Evolutionary conservation across 2,329 filamentous ascomycete species (phyloP), one percentile per base, ranked within the genome.

Genomic region (Alternaria sp.): DNA sequence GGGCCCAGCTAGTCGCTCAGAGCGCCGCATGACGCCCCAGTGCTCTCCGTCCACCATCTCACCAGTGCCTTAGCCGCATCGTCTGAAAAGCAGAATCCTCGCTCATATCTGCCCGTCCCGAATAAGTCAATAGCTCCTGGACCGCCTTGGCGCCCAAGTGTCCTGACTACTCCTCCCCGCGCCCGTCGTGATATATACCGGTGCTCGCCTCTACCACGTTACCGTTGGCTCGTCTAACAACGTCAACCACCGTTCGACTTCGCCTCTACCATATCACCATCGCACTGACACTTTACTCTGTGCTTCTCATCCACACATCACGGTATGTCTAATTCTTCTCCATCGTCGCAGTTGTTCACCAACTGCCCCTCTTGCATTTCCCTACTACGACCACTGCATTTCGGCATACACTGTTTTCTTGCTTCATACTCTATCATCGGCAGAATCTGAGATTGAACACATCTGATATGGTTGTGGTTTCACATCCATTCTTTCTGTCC

Each of bases 1-100:
- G 66, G 67, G 66, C 69, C 69, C 69, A 72, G 64, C 72, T 70
- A 69, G 65, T 62, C 56, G 62, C 66, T 60, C 62, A 66, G 64
- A 67, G 60, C 70, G 71, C 72, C 70, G 71, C 73, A 74, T 72
- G 71, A 73, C 70, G 71, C 70, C 71, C 70, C 71, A 72, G 65
- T 70, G 54, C 61, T 68, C 67, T 59, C 60, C 62, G 63, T 67
- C 65, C 69, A 72, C 62, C 66, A 66, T 69, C 68, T 71, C 67
- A 71, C 73, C 70, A 72, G 59, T 65, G 63, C 70, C 72, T 70
- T 74, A 73, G 72, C 73, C 70, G 70, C 73, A 68, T 69, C 69
- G 59, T 69, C 61, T 72, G 68, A 76, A 74, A 73, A 77, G 67
- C 70, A 73, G 66, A 72, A 61, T 63, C 68, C 68, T 74, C 67